phyloP scores from a whole-genome alignment of 805 yeast species.

The Saturnispora ahearnii region DNA sequence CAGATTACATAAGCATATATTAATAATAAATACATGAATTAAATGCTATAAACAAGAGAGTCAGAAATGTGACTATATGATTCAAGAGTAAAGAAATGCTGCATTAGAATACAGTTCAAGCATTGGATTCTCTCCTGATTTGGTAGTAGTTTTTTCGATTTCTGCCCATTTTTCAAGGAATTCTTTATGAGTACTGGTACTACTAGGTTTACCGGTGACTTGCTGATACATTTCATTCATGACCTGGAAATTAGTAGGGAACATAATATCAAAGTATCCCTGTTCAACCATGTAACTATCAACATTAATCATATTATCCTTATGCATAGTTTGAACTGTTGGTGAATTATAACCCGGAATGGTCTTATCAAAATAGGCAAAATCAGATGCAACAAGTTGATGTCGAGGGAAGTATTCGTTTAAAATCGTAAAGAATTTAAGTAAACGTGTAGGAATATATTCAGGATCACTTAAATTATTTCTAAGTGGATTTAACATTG shows the following conservation, averaged over 20 bases:
- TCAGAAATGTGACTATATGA: no score
- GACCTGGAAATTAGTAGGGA: conserved; percentile 67
- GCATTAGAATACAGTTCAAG: conserved; percentile 68
- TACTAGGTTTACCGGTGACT: conserved; percentile 52
- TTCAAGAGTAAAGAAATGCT: conserved; percentile 46
- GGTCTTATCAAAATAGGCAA: conserved; percentile 41
- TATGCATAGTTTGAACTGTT: conserved; percentile 68
- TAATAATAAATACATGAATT: no score
- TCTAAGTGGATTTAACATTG: conserved; percentile 53
- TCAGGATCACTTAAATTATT: conserved; percentile 65
- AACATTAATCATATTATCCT: conserved; percentile 58
- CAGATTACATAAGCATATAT: neutral
- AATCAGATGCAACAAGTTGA: conserved; percentile 65
- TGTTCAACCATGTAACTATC: conserved; percentile 75
- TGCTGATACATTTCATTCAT: conserved; percentile 53
- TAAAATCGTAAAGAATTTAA: conserved; percentile 56
- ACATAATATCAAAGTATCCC: conserved; percentile 81
- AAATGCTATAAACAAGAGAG: no score
- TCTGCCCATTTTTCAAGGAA: conserved; percentile 69
- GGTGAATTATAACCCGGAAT: conserved; percentile 60
- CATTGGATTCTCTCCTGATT: conserved; percentile 80
- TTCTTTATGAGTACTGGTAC: conserved; percentile 49
- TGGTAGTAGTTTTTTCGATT: conserved; percentile 53
- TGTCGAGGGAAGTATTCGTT: conserved; percentile 66
- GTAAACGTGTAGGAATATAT: conserved; percentile 68